Evolutionary conservation across 2,329 filamentous ascomycete species (phyloP).

Genomic region (Sarocladiaceae sp.): DNA sequence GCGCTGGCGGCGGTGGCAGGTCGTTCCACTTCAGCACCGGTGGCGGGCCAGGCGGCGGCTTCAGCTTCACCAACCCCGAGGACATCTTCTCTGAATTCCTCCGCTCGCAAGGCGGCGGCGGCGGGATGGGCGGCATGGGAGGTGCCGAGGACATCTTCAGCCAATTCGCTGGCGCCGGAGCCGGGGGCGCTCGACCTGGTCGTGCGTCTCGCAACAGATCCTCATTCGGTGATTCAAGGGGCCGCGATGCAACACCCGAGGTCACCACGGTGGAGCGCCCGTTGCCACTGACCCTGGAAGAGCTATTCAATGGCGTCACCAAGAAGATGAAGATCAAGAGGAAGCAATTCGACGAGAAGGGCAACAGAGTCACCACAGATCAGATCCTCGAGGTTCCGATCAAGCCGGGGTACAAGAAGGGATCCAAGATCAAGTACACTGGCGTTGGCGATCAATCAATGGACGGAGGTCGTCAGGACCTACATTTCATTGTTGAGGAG

Average conservation of each 20-base stretch:
- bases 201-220: background rate
- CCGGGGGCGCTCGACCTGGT: slow-evolving; percentile 19
- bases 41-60: slow-evolving; percentile 54
- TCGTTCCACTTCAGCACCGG: slow-evolving; percentile 61
- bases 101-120: slow-evolving; percentile 44
- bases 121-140: slow-evolving; percentile 28
- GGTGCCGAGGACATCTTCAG: slow-evolving; percentile 41
- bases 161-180: slow-evolving; percentile 36
- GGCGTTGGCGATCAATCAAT: slow-evolving; percentile 90
- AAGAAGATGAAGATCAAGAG: slow-evolving; percentile 99
- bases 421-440: slow-evolving; percentile 96
- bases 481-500: slow-evolving; percentile 93
- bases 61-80: slow-evolving; percentile 76
- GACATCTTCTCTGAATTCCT: slow-evolving; percentile 83
- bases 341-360: slow-evolving; percentile 78
- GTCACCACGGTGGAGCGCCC: slow-evolving; percentile 86
- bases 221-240: slow-evolving; percentile 3
- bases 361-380: slow-evolving; percentile 81
- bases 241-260: slow-evolving; percentile 55
- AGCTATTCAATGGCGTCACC: slow-evolving; percentile 76
- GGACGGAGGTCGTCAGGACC: slow-evolving; percentile 88
- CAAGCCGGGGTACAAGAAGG: slow-evolving; percentile 91
- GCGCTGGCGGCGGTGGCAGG: slow-evolving; percentile 40
- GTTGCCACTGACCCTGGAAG: slow-evolving; percentile 75
- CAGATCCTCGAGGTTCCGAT: slow-evolving; percentile 91